These are phyloP conservation scores for Didymella exigua DNA, from an alignment of 2,329 filamentous ascomycete species.

Conservation along the genomic window DNA sequence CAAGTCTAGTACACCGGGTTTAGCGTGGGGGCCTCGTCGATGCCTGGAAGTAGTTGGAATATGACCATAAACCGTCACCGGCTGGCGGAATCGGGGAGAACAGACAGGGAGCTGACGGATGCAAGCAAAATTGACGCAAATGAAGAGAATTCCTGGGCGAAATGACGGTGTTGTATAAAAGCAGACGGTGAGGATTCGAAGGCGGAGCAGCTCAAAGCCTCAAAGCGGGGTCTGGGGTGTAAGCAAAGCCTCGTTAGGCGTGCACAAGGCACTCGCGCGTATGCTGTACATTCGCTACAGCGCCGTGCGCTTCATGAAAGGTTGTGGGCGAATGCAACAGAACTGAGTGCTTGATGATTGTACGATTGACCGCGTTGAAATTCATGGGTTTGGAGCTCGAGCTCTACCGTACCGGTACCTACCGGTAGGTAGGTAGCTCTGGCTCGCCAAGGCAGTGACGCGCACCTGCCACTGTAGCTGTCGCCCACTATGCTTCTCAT, in stretches of 20 bases:
- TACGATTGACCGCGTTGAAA: neutral
- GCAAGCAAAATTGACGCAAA: neutral
- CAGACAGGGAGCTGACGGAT: neutral
- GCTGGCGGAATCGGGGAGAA: neutral
- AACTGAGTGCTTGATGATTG: neutral
- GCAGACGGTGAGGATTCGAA: neutral
- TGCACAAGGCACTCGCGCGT: neutral
- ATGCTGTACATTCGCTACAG: neutral
- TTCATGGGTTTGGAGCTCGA: neutral
- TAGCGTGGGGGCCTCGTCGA: slow-evolving; percentile 11
- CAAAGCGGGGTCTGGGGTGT: neutral
- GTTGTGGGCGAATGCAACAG: too few relatives aligned
- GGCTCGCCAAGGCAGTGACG: neutral
- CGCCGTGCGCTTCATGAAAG: neutral
- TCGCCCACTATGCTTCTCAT: neutral
- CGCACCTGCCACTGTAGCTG: neutral
- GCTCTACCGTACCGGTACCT: neutral
- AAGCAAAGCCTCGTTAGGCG: slow-evolving; percentile 10
- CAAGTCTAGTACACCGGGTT: slow-evolving; percentile 2
- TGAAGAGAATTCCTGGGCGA: neutral
- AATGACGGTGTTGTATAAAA: slow-evolving; percentile 7
- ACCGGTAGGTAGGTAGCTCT: too few relatives aligned
- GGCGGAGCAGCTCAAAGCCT: slow-evolving; percentile 7
- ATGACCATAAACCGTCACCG: neutral
- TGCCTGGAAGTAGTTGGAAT: slow-evolving; percentile 12